A percentile compares a stretch with the other conserved stretches of the same genome.
These are phyloP conservation scores for Gaertneriomyces semiglobifer DNA, from an alignment of 192 early-diverging fungal genomes.

Conservation along the genomic window DNA sequence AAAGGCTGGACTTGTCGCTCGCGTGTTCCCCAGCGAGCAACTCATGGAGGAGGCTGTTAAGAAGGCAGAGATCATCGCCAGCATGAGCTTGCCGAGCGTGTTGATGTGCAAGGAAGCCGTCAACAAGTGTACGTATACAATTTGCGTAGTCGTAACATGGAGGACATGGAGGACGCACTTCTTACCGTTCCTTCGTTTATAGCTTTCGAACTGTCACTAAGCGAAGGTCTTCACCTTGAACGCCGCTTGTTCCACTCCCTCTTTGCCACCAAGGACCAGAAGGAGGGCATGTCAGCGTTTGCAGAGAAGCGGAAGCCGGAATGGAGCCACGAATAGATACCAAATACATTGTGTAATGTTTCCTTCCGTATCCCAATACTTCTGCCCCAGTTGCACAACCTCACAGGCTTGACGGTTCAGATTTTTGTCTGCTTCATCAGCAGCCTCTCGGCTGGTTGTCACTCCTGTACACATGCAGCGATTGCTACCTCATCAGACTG, in stretches of 20 bases:
- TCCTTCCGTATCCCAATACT: too few species aligned
- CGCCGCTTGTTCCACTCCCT: slow-evolving; percentile 89
- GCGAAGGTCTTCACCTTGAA: slow-evolving; percentile 85
- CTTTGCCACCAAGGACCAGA: slow-evolving; percentile 87
- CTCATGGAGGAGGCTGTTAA: slow-evolving; percentile 87
- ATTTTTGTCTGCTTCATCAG: too few species aligned
- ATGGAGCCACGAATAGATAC: slow-evolving; percentile 76
- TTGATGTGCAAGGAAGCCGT: slow-evolving; percentile 97
- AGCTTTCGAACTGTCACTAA: slow-evolving; percentile 81
- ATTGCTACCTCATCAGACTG: too few species aligned
- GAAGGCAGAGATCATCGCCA: slow-evolving; percentile 83
- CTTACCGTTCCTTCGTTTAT: too few species aligned
- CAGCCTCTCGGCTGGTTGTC: too few species aligned
- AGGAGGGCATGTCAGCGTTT: slow-evolving; percentile 98
- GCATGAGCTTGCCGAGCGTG: slow-evolving; percentile 77
- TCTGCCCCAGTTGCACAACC: too few species aligned
- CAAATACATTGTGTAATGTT: too few species aligned
- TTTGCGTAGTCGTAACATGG: too few species aligned
- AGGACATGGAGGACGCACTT: too few species aligned
- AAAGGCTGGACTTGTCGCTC: slow-evolving; percentile 78
- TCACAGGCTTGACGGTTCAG: too few species aligned
- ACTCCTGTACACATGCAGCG: too few species aligned
- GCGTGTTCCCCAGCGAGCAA: slow-evolving; percentile 79
- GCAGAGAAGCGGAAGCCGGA: slow-evolving; percentile 85
- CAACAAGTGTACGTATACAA: slow-evolving; percentile 54